A percentile compares a stretch with the other conserved stretches of the same genome.
These are phyloP conservation scores for Aspergillus sergii DNA, from an alignment of 2,329 filamentous ascomycete species.

Conservation along the genomic window DNA sequence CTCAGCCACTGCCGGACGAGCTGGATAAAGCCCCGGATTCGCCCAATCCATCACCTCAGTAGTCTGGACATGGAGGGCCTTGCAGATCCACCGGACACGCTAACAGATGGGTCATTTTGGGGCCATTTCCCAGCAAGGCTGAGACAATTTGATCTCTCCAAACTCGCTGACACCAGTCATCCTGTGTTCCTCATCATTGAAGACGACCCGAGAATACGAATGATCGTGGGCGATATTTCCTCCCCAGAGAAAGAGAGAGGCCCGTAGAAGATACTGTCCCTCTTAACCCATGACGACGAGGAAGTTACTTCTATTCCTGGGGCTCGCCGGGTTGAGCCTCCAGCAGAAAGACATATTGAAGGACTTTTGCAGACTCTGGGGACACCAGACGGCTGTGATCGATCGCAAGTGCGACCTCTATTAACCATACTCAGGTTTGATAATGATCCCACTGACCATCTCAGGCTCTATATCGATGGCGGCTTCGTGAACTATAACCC, in stretches of 20 bases:
- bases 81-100: background rate
- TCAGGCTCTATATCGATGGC: conserved; percentile 10
- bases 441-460: background rate
- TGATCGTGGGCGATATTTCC: background rate
- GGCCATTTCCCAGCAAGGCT: background rate
- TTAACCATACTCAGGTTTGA: background rate
- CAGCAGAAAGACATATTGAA: conserved; percentile 6
- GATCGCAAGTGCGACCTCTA: conserved; percentile 6
- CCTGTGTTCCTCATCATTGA: background rate
- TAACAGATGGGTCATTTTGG: background rate
- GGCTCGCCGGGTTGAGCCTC: background rate
- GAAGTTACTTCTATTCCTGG: background rate
- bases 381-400: conserved; percentile 9
- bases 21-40: background rate
- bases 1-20: background rate
- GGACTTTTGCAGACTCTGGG: conserved; percentile 8
- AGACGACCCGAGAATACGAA: background rate
- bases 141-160: background rate
- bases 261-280: background rate
- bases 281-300: conserved; percentile 1
- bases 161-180: background rate
- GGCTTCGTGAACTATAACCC: conserved; percentile 10
- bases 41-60: background rate
- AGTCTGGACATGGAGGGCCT: background rate
- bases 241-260: background rate